phyloP scores from a whole-genome alignment of 306 rosid genomes.

The Sindora glabra region DNA sequence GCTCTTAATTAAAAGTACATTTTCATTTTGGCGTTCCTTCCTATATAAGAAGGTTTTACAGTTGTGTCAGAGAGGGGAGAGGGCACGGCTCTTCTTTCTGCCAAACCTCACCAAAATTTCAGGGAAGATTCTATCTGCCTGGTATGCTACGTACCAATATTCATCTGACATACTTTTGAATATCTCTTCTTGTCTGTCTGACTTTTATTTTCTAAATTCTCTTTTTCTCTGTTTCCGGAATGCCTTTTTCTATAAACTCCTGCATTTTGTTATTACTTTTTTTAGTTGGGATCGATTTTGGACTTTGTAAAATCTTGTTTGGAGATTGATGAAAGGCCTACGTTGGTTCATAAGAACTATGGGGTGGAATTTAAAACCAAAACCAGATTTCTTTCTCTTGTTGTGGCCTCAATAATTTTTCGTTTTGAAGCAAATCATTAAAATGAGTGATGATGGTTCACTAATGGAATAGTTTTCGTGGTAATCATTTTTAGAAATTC shows the following conservation, averaged over 20 bases:
- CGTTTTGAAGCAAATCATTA: neutral
- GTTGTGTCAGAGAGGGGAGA: neutral
- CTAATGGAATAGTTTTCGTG: too few species aligned
- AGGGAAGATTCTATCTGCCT: neutral
- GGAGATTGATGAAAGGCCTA: neutral
- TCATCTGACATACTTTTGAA: neutral
- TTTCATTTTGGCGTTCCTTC: slow-evolving; percentile 5
- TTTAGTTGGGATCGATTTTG: too few species aligned
- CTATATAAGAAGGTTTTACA: neutral
- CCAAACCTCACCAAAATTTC: neutral
- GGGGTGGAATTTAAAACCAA: neutral
- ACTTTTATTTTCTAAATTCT: neutral
- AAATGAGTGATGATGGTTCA: too few species aligned
- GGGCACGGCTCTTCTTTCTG: slow-evolving; percentile 11
- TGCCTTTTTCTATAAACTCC: neutral
- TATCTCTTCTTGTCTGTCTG: too few species aligned
- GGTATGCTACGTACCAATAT: slow-evolving; percentile 9
- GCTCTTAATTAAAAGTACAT: slow-evolving; percentile 13
- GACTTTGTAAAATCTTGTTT: neutral
- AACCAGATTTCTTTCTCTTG: neutral
- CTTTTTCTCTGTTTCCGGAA: neutral
- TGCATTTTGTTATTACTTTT: neutral
- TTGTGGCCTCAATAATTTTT: neutral
- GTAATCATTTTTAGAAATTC: too few species aligned
- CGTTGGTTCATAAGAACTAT: neutral